Percentiles rank a stretch among this genome's conserved stretches.
Evolutionary conservation across 148 eudicot genomes (phyloP).

Genomic region (Drosera capensis): DNA sequence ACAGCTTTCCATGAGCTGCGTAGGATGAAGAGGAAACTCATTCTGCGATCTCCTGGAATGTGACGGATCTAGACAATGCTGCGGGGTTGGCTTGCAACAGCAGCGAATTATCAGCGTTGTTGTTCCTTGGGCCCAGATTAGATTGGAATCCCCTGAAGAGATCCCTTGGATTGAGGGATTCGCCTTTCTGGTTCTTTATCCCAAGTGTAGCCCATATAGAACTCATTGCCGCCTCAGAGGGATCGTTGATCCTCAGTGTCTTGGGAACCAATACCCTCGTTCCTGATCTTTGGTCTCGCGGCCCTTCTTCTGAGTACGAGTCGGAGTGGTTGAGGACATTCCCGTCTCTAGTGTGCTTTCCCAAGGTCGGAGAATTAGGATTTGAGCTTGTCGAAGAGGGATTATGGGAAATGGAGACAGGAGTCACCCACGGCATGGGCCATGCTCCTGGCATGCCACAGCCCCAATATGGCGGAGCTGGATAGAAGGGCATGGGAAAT

Average conservation of each 20-base stretch:
- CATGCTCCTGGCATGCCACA: slow-evolving; percentile 18
- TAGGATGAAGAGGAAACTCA: too few relatives aligned
- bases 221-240: slow-evolving; percentile 25
- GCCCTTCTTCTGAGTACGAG: neutral
- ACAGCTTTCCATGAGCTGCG: too few relatives aligned
- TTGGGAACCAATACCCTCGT: slow-evolving; percentile 20
- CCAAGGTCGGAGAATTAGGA: slow-evolving; percentile 2
- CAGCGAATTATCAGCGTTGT: slow-evolving; percentile 8
- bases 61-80: slow-evolving; percentile 50
- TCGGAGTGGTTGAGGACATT: neutral
- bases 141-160: slow-evolving; percentile 15
- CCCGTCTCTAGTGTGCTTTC: neutral
- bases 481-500: slow-evolving; percentile 26
- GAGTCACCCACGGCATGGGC: slow-evolving; percentile 13
- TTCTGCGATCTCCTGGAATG: slow-evolving; percentile 42
- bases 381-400: slow-evolving; percentile 12
- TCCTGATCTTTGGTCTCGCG: neutral
- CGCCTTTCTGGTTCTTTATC: slow-evolving; percentile 17
- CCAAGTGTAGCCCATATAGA: slow-evolving; percentile 33
- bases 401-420: slow-evolving; percentile 8
- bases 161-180: slow-evolving; percentile 9
- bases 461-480: slow-evolving; percentile 25
- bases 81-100: slow-evolving; percentile 65
- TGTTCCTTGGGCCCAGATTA: neutral
- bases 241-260: slow-evolving; percentile 26